These are phyloP conservation scores for Aulographum hederae DNA, from an alignment of 2,329 filamentous ascomycete species.

Conservation along the genomic window DNA sequence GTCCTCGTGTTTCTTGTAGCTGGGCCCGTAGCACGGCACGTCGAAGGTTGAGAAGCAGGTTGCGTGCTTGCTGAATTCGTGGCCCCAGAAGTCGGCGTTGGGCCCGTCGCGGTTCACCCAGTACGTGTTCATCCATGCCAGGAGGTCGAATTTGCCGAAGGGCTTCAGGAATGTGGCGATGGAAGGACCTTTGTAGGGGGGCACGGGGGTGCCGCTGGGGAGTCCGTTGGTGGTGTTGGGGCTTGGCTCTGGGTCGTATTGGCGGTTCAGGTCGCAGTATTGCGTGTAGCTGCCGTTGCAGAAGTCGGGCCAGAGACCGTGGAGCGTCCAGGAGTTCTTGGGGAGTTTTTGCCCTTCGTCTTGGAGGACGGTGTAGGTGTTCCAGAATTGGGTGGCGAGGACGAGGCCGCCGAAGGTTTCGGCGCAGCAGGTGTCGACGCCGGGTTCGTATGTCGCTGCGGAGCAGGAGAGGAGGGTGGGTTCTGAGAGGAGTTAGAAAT, in stretches of 20 bases:
- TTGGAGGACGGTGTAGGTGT: slow-evolving; percentile 43
- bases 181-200: slow-evolving; percentile 37
- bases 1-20: slow-evolving; percentile 37
- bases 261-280: slow-evolving; percentile 46
- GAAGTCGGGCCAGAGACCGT: slow-evolving; percentile 36
- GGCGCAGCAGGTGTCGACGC: slow-evolving; percentile 45
- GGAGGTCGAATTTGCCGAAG: slow-evolving; percentile 39
- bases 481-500: too few species aligned
- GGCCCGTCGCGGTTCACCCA: slow-evolving; percentile 41
- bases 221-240: slow-evolving; percentile 46
- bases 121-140: slow-evolving; percentile 47
- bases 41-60: slow-evolving; percentile 52
- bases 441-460: background rate
- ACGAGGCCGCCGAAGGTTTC: slow-evolving; percentile 48
- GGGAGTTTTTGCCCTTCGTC: slow-evolving; percentile 39
- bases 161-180: slow-evolving; percentile 40
- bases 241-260: slow-evolving; percentile 42
- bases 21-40: slow-evolving; percentile 42
- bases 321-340: slow-evolving; percentile 37
- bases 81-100: slow-evolving; percentile 44
- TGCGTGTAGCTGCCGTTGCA: slow-evolving; percentile 43
- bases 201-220: slow-evolving; percentile 31
- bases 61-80: slow-evolving; percentile 50
- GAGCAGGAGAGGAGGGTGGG: background rate
- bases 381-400: slow-evolving; percentile 46